Percentiles rank a stretch among this genome's conserved stretches.
phyloP scores from a whole-genome alignment of 148 eudicot species.

The Amaranthus palmeri region DNA sequence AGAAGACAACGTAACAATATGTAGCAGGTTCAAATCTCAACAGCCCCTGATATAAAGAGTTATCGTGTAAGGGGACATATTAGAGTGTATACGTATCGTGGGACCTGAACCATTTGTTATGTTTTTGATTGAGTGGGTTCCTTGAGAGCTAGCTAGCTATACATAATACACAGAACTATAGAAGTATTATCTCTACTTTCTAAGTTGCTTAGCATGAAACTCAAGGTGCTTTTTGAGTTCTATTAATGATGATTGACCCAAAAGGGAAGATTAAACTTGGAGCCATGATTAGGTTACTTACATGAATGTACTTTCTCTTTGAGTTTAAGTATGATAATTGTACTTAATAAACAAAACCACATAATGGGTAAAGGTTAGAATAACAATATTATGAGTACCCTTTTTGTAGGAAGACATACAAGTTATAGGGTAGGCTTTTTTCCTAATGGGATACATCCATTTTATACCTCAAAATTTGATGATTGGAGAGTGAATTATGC shows the following conservation, averaged over 20 bases:
- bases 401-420: slow-evolving; percentile 13
- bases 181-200: slow-evolving; percentile 8
- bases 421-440: neutral
- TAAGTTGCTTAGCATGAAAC: slow-evolving; percentile 1
- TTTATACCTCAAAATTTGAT: slow-evolving; percentile 10
- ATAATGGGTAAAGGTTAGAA: neutral
- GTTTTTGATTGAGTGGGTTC: no score
- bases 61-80: no score
- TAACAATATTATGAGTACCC: neutral
- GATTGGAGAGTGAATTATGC: slow-evolving; percentile 30
- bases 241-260: slow-evolving; percentile 23
- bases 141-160: neutral
- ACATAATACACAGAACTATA: neutral
- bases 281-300: slow-evolving; percentile 24
- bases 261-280: slow-evolving; percentile 6
- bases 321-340: slow-evolving; percentile 10
- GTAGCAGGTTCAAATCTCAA: no score
- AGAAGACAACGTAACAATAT: no score
- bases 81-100: no score
- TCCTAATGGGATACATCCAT: neutral
- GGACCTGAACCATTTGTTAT: no score
- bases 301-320: slow-evolving; percentile 17
- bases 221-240: slow-evolving; percentile 5
- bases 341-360: slow-evolving; percentile 10
- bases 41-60: no score